phyloP scores from a whole-genome alignment of 177 flowering plant genomes.

The Vitis hybrid region DNA sequence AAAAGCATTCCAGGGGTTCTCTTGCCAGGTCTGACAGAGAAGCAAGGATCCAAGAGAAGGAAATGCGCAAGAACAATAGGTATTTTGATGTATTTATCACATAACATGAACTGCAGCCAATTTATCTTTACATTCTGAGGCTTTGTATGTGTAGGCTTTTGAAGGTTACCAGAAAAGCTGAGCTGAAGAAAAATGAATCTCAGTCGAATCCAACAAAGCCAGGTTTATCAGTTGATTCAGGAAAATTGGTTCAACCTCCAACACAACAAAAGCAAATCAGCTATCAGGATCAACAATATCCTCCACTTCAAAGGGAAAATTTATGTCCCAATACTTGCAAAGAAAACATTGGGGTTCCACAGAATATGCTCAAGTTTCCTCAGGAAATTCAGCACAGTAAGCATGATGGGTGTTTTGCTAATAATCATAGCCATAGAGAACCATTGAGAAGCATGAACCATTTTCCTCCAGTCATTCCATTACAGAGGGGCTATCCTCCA shows the following conservation, averaged over 20 bases:
- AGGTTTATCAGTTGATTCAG: not conserved
- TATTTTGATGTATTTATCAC: conserved; percentile 6
- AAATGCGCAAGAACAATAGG: conserved; percentile 38
- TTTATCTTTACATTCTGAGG: too few relatives aligned
- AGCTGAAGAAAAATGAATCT: not conserved
- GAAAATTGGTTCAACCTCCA: not conserved
- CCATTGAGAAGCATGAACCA: conserved; percentile 24
- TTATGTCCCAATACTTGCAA: not conserved
- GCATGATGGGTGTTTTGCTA: not conserved
- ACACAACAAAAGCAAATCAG: not conserved
- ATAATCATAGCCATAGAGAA: conserved; percentile 1
- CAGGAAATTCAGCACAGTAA: not conserved
- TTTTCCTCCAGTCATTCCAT: conserved; percentile 7
- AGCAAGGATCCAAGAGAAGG: conserved; percentile 53
- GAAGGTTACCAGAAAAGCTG: conserved; percentile 10
- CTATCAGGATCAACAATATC: not conserved
- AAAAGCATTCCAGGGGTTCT: conserved; percentile 77
- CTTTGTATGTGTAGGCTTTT: not conserved
- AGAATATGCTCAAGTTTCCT: not conserved
- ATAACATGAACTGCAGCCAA: too few relatives aligned
- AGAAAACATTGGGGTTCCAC: not conserved
- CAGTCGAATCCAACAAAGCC: conserved; percentile 8
- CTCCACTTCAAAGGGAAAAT: not conserved
- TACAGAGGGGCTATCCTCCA: too few relatives aligned
- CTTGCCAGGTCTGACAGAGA: conserved; percentile 70